Base-by-base conservation (phyloP, 2,329 filamentous ascomycete genomes). In the Harringtonia aguacate region DNA sequence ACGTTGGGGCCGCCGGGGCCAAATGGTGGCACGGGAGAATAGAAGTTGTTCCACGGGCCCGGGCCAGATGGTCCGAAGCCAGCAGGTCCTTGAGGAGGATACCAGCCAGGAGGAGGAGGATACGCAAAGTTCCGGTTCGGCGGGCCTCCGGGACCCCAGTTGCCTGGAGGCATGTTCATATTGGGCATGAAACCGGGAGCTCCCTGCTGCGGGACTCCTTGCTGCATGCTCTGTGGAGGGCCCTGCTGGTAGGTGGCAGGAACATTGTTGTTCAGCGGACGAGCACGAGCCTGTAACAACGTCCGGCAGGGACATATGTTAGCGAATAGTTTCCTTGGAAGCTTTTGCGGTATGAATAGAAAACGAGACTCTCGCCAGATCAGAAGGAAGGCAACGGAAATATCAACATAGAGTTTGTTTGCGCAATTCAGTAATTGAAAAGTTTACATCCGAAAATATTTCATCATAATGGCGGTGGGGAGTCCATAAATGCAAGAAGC, bases 321-420 rank as follows among this genome's bases (percentile, higher is more conserved):
- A 46, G 41, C 41, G 43, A 35, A 21, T 5, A 8, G 30, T 30
- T 10, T 22, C 4, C 9, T 21, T 4, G 36, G 13, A 18, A 18
- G n/a, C 14, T 28, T 5, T 27, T n/a, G 21, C 21, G 28, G 27
- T 21, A 24, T 24, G 3, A 33, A 14, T 4, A 21, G 35, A n/a
- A 29, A 9, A 4, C 28, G 31, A 20, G n/a, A n/a, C n/a, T 20
- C n/a, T n/a, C 17, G 39, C 46, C 43, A 36, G 44, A 80, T 95
- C 88, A 95, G 88, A 95, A 95, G 89, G 89, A 95, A 95, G 89
- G 88, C 89, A 95, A 95, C 89, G 88, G 89, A 95, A 82, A 84
- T 82, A 79, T 95, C 89, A 81, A 94, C 89, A 95, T 71, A 76
- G 75, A 54, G 72, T 83, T 50, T 87, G 70, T 79, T 81, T 94